phyloP scores from a whole-genome alignment of 1,284 basidiomycete species.

The Cutaneotrichosporon dermatis region DNA sequence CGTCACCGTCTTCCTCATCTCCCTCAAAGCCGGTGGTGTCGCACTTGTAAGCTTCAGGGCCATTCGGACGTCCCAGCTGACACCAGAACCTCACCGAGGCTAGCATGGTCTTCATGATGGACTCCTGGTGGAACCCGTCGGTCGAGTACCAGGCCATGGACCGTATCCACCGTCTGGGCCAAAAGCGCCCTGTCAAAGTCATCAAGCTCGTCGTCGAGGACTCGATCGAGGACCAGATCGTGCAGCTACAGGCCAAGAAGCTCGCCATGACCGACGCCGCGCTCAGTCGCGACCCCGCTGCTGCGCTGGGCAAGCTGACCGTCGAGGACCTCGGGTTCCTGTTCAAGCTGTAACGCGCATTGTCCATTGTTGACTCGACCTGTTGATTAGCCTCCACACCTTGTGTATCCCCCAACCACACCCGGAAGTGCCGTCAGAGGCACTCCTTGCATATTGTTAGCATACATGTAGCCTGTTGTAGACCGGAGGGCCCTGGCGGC shows the following conservation, averaged over 20 bases:
- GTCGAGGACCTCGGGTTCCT: constrained; percentile 76
- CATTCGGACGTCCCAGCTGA: neutral
- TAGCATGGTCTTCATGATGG: constrained; percentile 72
- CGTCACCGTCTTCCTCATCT: constrained; percentile 93
- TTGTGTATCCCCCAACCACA: too few relatives aligned
- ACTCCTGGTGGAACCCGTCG: constrained; percentile 66
- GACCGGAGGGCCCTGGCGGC: too few relatives aligned
- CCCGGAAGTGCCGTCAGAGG: too few relatives aligned
- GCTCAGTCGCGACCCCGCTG: constrained; percentile 36
- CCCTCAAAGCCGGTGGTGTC: constrained; percentile 91
- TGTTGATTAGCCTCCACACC: too few relatives aligned
- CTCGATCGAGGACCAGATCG: constrained; percentile 79
- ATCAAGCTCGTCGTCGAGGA: constrained; percentile 94
- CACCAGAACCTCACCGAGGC: constrained; percentile 83
- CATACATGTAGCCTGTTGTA: too few relatives aligned
- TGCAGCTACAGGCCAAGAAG: constrained; percentile 71
- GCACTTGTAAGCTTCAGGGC: constrained; percentile 50
- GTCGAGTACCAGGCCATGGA: constrained; percentile 77
- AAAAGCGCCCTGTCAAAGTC: constrained; percentile 85
- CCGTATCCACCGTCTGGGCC: constrained; percentile 73
- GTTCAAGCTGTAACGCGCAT: constrained; percentile 57
- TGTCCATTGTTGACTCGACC: too few relatives aligned
- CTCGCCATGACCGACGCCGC: constrained; percentile 47
- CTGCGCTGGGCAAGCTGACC: constrained; percentile 80
- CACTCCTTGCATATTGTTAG: too few relatives aligned